Percentiles rank a stretch among this genome's conserved stretches.
phyloP scores from a whole-genome alignment of 306 rosid species.

The Benincasa hispida region DNA sequence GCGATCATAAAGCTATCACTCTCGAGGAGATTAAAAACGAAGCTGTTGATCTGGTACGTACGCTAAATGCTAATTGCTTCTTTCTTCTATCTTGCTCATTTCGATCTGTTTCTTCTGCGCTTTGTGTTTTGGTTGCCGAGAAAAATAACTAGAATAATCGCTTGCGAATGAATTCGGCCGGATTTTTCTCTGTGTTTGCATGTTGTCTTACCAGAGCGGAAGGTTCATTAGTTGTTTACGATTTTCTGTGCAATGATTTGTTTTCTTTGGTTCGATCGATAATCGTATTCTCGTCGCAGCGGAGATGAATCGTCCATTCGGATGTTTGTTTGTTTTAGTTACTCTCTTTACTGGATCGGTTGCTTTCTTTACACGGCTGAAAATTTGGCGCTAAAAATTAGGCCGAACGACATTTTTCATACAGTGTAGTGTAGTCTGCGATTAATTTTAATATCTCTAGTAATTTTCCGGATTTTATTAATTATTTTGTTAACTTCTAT shows the following conservation, averaged over 20 bases:
- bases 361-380: not conserved
- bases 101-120: not conserved
- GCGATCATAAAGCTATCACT: conserved; percentile 33
- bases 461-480: not conserved
- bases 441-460: not conserved
- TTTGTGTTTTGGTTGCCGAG: conserved; percentile 13
- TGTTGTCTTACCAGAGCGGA: not conserved
- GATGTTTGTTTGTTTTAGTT: not conserved
- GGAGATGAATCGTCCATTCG: not conserved
- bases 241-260: not conserved
- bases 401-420: not conserved
- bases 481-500: not conserved
- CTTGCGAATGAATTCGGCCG: not conserved
- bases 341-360: not conserved
- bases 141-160: not conserved
- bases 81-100: not conserved
- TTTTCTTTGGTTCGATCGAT: not conserved
- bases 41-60: conserved; percentile 71
- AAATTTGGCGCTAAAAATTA: not conserved
- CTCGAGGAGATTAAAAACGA: conserved; percentile 91
- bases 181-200: not conserved
- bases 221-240: not conserved
- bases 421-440: not conserved
- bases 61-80: not conserved
- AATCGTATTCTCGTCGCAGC: not conserved